Evolutionary conservation across 2,329 filamentous ascomycete genomes (phyloP).

Genomic region (Penicillium sp.): DNA sequence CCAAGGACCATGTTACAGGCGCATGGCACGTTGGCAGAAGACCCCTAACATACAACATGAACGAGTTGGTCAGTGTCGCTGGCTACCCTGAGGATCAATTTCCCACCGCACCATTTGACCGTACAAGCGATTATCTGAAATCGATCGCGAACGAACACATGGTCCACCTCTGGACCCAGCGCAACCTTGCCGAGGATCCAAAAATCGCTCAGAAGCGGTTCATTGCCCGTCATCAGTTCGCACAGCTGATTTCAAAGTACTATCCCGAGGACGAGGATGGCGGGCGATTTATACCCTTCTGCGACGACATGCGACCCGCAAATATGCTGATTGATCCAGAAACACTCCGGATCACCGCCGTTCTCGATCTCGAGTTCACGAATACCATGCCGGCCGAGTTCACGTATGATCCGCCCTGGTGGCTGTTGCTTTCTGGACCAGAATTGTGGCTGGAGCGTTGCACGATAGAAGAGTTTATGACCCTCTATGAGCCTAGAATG

Average conservation of each 20-base stretch:
- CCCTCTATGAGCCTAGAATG: constrained; percentile 19
- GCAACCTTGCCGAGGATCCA: constrained; percentile 27
- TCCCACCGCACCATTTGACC: constrained; percentile 26
- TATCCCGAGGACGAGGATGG: constrained; percentile 7
- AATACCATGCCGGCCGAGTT: constrained; percentile 17
- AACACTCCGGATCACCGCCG: constrained; percentile 13
- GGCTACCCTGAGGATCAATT: constrained; percentile 27
- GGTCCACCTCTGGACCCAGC: constrained; percentile 14
- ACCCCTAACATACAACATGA: constrained; percentile 41
- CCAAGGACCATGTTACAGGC: constrained; percentile 18
- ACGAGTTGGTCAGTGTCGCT: constrained; percentile 31
- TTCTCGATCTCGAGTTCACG: constrained; percentile 31
- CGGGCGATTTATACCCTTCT: constrained; percentile 37
- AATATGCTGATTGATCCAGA: constrained; percentile 19
- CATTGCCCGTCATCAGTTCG: constrained; percentile 31
- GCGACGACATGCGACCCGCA: constrained; percentile 25
- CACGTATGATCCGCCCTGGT: constrained; percentile 16
- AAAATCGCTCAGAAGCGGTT: constrained; percentile 26
- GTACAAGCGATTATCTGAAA: constrained; percentile 28
- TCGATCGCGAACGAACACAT: constrained; percentile 14
- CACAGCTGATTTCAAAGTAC: constrained; percentile 28
- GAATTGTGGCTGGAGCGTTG: constrained; percentile 15
- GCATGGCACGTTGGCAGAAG: constrained; percentile 28
- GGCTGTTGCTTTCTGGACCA: constrained; percentile 16
- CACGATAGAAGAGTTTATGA: constrained; percentile 20